Base-by-base conservation (phyloP, 306 rosid genomes). In the Abrus pulchellus region DNA sequence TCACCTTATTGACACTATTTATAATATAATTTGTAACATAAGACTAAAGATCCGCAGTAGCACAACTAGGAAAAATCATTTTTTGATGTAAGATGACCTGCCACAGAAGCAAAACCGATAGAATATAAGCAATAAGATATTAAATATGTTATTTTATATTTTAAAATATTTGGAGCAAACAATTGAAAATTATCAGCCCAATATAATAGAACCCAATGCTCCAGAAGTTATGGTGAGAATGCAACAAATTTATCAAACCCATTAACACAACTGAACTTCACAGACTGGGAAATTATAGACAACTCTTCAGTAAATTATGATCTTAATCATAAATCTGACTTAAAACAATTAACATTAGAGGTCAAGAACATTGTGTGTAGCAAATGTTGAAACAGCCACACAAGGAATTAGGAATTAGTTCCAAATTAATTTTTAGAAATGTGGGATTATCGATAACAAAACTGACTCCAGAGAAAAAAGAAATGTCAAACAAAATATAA, bases 21-120 rank as follows among this genome's bases (percentile, higher is more conserved):
- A 20, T 20, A 20, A 20, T 20, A 20, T 20, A 20, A 20, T 20
- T 20, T 20, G 20, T 20, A 20, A 20, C 20, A 20, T 20, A 20
- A 20, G 20, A 20, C 20, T 20, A 20, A 20, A 20, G 20, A 20
- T 20, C 20, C 20, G 20, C 20, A 20, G 20, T 20, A 20, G 20
- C 0, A 20, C 20, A 20, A 20, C 20, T 20, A 20, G 20, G 20
- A 20, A 20, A 20, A 20, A 20, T 0, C 98, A 77, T 97, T 94
- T 88, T 84, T 90, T 14, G 98, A 92, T 40, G 98, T 94, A 78
- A 94, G 98, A 91, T 94, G 98, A 63, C 98, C 98, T 94, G 92
- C 62, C 32, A 77, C 54, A 62, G n/a, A 69, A 44, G 65, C 68
- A 64, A 68, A 76, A 72, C 14, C 40, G 40, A 36, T 67, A 71